These are phyloP conservation scores for Saprolegnia diclina DNA, from an alignment of 352 stramenopile species.

Conservation along the genomic window DNA sequence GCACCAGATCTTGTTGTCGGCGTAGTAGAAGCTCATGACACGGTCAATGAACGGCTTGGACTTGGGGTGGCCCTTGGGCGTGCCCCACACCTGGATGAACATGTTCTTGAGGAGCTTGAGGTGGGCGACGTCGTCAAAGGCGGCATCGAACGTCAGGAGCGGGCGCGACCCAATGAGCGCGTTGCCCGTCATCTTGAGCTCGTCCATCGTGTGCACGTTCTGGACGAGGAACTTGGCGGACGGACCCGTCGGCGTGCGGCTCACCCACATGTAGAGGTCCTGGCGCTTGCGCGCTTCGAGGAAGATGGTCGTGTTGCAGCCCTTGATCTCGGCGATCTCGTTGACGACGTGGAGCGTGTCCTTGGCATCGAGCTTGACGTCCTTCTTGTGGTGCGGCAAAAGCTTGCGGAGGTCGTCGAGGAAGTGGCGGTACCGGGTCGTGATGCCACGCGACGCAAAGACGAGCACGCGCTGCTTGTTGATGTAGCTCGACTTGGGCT, in stretches of 20 bases:
- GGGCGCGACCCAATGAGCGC: slow-evolving; percentile 95
- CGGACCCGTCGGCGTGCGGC: slow-evolving; percentile 91
- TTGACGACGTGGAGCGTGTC: slow-evolving; percentile 93
- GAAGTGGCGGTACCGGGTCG: slow-evolving; percentile 95
- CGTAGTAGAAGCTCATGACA: slow-evolving; percentile 95
- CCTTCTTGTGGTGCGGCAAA: slow-evolving; percentile 98
- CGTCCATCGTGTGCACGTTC: slow-evolving; percentile 99
- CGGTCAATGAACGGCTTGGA: slow-evolving; percentile 99
- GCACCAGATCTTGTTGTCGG: slow-evolving; percentile 96
- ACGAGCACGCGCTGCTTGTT: slow-evolving; percentile 93
- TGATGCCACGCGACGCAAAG: slow-evolving; percentile 90
- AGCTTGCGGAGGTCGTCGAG: slow-evolving; percentile 97
- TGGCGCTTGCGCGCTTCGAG: slow-evolving; percentile 95
- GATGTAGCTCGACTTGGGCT: slow-evolving; percentile 42
- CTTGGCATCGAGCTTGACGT: slow-evolving; percentile 97
- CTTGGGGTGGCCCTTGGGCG: slow-evolving; percentile 97
- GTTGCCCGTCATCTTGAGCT: slow-evolving; percentile 99
- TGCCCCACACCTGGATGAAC: slow-evolving; percentile 94
- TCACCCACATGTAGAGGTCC: slow-evolving; percentile 99
- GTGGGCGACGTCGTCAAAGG: slow-evolving; percentile 88
- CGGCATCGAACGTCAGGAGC: slow-evolving; percentile 96
- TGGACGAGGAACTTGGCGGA: slow-evolving; percentile 97
- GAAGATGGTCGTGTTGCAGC: slow-evolving; percentile 96
- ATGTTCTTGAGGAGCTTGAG: slow-evolving; percentile 96
- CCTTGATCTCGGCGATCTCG: slow-evolving; percentile 98